Conservation (phyloP, 495 filamentous ascomycete genomes). For the Bombardia bombarda region DNA sequence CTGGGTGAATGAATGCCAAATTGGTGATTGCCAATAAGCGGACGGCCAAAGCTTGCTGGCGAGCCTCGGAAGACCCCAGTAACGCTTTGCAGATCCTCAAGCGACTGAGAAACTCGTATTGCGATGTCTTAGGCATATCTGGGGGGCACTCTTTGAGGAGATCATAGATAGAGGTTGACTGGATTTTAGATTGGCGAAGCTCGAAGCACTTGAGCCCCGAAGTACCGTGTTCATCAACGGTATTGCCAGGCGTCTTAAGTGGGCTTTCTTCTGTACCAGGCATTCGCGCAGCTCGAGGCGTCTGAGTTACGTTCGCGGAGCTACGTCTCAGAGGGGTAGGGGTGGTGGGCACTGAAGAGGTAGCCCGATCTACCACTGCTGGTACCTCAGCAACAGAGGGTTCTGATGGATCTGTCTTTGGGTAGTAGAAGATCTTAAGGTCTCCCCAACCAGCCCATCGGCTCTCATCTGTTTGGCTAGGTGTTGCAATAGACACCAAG, state of each 20-base stretch:
- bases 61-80: constrained; percentile 50
- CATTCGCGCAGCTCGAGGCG: constrained; percentile 27
- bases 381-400: constrained; percentile 3
- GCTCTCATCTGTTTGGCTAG: constrained; percentile 27
- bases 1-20: constrained; percentile 78
- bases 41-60: constrained; percentile 71
- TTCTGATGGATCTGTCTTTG: constrained; percentile 16
- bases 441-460: constrained; percentile 44
- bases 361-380: constrained; percentile 1
- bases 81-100: constrained; percentile 76
- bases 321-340: constrained; percentile 42
- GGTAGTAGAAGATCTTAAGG: constrained; percentile 39
- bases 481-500: constrained; percentile 58
- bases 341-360: constrained; percentile 25
- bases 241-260: constrained; percentile 15
- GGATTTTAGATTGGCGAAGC: constrained; percentile 57
- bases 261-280: constrained; percentile 32
- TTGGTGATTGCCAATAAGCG: constrained; percentile 87
- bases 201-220: constrained; percentile 55
- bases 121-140: constrained; percentile 60
- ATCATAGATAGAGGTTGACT: constrained; percentile 53
- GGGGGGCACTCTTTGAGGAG: constrained; percentile 55
- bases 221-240: constrained; percentile 46
- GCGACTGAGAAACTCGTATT: constrained; percentile 82
- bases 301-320: constrained; percentile 28